Evolutionary conservation across 331 rosid genomes (phyloP).

Genomic region (Telfairia occidentalis): DNA sequence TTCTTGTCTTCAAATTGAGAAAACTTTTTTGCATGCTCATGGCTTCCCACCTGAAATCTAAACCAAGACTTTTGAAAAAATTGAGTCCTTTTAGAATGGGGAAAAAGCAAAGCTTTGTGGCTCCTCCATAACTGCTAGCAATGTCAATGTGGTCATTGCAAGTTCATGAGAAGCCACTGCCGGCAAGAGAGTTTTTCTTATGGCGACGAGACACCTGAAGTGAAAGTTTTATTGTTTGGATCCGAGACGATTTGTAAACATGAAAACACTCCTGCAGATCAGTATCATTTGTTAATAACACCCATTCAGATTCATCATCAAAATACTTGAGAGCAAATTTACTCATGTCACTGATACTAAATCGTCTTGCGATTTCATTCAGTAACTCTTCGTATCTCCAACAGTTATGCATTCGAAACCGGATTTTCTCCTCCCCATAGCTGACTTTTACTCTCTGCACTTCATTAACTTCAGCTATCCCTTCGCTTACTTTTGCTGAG

Average conservation of each 20-base stretch:
- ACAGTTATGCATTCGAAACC: slow-evolving; percentile 54
- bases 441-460: slow-evolving; percentile 51
- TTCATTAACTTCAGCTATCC: slow-evolving; percentile 20
- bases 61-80: background rate
- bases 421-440: slow-evolving; percentile 59
- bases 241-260: slow-evolving; percentile 41
- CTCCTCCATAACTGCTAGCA: background rate
- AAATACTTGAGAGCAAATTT: slow-evolving; percentile 59
- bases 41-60: background rate
- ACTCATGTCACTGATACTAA: slow-evolving; percentile 46
- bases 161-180: slow-evolving; percentile 17
- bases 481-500: slow-evolving; percentile 5
- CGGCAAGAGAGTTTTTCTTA: slow-evolving; percentile 16
- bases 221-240: slow-evolving; percentile 54
- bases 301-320: slow-evolving; percentile 93
- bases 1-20: background rate
- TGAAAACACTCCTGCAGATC: slow-evolving; percentile 89
- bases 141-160: slow-evolving; percentile 11
- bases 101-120: background rate
- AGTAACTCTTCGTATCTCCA: slow-evolving; percentile 43
- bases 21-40: background rate
- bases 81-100: background rate
- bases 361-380: slow-evolving; percentile 54
- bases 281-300: slow-evolving; percentile 73
- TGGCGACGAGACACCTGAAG: slow-evolving; percentile 36